Evolutionary conservation across 2,329 filamentous ascomycete species (phyloP).

Genomic region (Ophiobolus disseminans): DNA sequence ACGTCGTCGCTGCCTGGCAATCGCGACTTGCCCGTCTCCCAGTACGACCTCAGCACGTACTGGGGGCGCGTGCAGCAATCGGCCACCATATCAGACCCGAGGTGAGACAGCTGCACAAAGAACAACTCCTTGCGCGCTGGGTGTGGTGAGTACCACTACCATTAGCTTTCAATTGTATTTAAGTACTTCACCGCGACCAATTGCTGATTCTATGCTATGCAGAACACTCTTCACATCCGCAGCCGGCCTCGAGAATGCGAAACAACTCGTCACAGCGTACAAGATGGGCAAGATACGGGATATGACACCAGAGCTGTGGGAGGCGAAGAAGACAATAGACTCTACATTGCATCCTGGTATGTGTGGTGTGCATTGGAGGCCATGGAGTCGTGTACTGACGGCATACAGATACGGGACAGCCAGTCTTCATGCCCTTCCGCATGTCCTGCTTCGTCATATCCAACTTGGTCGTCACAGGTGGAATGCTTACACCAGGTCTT

Average conservation of each 20-base stretch:
- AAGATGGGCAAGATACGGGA: slow-evolving; percentile 79
- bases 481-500: slow-evolving; percentile 93
- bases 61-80: slow-evolving; percentile 93
- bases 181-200: background rate
- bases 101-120: slow-evolving; percentile 66
- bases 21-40: slow-evolving; percentile 87
- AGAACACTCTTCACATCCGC: slow-evolving; percentile 87
- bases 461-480: slow-evolving; percentile 92
- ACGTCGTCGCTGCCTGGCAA: slow-evolving; percentile 68
- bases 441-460: slow-evolving; percentile 97
- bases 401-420: slow-evolving; percentile 80
- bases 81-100: slow-evolving; percentile 89
- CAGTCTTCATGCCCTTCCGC: slow-evolving; percentile 92
- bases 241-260: slow-evolving; percentile 83
- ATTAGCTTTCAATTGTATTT: slow-evolving; percentile 18
- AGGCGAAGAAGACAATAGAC: slow-evolving; percentile 95
- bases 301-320: slow-evolving; percentile 93
- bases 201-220: slow-evolving; percentile 26
- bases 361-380: slow-evolving; percentile 24
- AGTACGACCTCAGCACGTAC: slow-evolving; percentile 92
- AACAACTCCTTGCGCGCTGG: slow-evolving; percentile 23
- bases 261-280: slow-evolving; percentile 80
- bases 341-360: slow-evolving; percentile 93
- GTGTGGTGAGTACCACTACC: slow-evolving; percentile 50
- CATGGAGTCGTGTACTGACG: slow-evolving; percentile 17